Evolutionary conservation across 2,329 filamentous ascomycete species (phyloP).

Genomic region (Alternaria atra): DNA sequence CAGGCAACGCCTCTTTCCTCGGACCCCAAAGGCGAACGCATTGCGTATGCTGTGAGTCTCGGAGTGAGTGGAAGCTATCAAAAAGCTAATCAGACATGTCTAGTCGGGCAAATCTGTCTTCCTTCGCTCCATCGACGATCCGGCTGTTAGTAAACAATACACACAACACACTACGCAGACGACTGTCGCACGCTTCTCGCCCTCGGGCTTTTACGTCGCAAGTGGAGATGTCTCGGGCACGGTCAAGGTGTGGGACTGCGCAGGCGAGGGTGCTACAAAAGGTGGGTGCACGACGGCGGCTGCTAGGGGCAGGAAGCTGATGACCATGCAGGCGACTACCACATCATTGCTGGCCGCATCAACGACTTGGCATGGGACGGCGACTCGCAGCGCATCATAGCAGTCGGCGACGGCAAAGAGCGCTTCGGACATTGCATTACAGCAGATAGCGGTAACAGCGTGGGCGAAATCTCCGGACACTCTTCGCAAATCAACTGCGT

Average conservation of each 20-base stretch:
- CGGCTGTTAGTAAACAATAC: constrained; percentile 85
- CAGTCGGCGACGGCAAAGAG: constrained; percentile 93
- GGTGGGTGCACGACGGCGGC: constrained; percentile 50
- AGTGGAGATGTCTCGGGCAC: constrained; percentile 86
- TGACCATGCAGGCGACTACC: constrained; percentile 75
- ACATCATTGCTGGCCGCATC: constrained; percentile 92
- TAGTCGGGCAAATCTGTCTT: constrained; percentile 97
- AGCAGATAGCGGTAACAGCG: constrained; percentile 88
- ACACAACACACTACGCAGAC: constrained; percentile 88
- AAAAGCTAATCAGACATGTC: constrained; percentile 12
- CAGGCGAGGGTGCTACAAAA: constrained; percentile 87
- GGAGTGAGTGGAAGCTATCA: neutral
- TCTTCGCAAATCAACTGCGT: constrained; percentile 91
- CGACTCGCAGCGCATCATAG: constrained; percentile 94
- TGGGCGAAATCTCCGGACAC: constrained; percentile 93
- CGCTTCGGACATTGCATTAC: constrained; percentile 94
- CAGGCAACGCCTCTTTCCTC: constrained; percentile 88
- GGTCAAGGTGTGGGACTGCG: constrained; percentile 90
- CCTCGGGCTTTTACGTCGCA: constrained; percentile 93
- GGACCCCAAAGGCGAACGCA: constrained; percentile 87
- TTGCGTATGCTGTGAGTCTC: constrained; percentile 82
- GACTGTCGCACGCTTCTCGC: constrained; percentile 91
- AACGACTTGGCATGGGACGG: constrained; percentile 98
- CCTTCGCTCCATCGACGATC: constrained; percentile 91
- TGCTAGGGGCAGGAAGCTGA: constrained; percentile 34